phyloP scores from a whole-genome alignment of 2,329 filamentous ascomycete species.

The Cytospora paraplurivora region DNA sequence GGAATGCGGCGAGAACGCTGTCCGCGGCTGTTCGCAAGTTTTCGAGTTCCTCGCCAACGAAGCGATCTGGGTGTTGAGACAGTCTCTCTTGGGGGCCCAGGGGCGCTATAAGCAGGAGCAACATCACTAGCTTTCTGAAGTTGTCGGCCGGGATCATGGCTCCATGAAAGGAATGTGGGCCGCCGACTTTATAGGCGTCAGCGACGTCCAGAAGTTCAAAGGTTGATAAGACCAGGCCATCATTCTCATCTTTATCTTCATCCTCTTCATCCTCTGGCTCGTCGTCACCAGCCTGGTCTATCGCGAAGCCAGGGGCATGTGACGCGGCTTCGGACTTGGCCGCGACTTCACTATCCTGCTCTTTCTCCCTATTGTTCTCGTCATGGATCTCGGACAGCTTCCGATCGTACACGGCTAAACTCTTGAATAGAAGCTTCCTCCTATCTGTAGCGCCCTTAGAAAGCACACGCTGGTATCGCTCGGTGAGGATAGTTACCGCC shows the following conservation, averaged over 20 bases:
- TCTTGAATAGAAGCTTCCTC: slow-evolving; percentile 68
- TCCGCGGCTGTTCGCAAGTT: slow-evolving; percentile 64
- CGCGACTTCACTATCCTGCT: slow-evolving; percentile 19
- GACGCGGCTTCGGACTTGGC: slow-evolving; percentile 22
- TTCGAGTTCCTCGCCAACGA: slow-evolving; percentile 58
- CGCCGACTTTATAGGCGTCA: slow-evolving; percentile 59
- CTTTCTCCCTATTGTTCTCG: slow-evolving; percentile 30
- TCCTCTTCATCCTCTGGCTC: slow-evolving; percentile 41
- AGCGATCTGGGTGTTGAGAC: slow-evolving; percentile 59
- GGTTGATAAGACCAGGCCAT: slow-evolving; percentile 68
- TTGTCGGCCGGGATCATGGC: slow-evolving; percentile 75
- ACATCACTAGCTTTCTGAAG: slow-evolving; percentile 68
- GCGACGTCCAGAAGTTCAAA: slow-evolving; percentile 68
- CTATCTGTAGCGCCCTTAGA: slow-evolving; percentile 59
- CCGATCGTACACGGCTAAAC: slow-evolving; percentile 71
- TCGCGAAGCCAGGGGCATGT: slow-evolving; percentile 46
- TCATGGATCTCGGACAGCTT: slow-evolving; percentile 45
- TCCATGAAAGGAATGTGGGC: slow-evolving; percentile 55
- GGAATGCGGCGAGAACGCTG: slow-evolving; percentile 66
- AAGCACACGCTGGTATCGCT: slow-evolving; percentile 66
- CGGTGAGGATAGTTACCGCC: slow-evolving; percentile 72
- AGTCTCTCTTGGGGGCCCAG: slow-evolving; percentile 66
- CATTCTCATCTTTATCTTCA: slow-evolving; percentile 51
- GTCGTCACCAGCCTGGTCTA: slow-evolving; percentile 49
- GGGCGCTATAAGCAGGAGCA: slow-evolving; percentile 68